Evolutionary conservation across 1,284 basidiomycete genomes (phyloP).

Genomic region (Agaricales sp.): DNA sequence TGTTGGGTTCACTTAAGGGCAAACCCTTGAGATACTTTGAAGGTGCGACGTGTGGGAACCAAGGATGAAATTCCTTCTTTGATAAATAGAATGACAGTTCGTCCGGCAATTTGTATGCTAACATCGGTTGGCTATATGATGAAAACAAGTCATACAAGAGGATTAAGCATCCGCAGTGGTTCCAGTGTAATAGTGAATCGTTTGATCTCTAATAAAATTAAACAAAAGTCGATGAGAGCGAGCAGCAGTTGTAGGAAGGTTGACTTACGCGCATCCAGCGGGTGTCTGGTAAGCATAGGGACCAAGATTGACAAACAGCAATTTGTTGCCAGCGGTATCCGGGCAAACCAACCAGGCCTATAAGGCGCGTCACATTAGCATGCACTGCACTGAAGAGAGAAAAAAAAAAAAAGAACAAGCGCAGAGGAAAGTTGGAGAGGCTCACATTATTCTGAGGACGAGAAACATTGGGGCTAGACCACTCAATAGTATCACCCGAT

Average conservation of each 20-base stretch:
- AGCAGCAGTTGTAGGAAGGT: not conserved
- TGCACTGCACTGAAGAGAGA: too few relatives aligned
- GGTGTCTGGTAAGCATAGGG: slow-evolving; percentile 47
- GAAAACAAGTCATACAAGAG: too few relatives aligned
- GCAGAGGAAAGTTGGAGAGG: slow-evolving; percentile 9
- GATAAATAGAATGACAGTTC: too few relatives aligned
- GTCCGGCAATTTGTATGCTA: too few relatives aligned
- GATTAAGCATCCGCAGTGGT: slow-evolving; percentile 21
- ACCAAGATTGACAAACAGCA: slow-evolving; percentile 48
- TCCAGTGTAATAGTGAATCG: slow-evolving; percentile 54
- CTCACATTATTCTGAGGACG: slow-evolving; percentile 40
- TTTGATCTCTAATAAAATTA: slow-evolving; percentile 32
- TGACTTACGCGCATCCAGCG: slow-evolving; percentile 33
- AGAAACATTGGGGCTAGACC: slow-evolving; percentile 35
- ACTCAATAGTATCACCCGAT: slow-evolving; percentile 44
- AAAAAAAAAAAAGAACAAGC: slow-evolving; percentile 2
- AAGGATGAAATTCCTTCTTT: too few relatives aligned
- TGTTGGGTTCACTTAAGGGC: too few relatives aligned
- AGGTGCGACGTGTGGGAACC: too few relatives aligned
- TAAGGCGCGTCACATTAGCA: slow-evolving; percentile 9
- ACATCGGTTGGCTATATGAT: too few relatives aligned
- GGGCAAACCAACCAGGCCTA: slow-evolving; percentile 48
- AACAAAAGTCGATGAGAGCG: not conserved
- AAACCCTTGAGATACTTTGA: too few relatives aligned
- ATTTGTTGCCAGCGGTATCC: slow-evolving; percentile 33